A percentile compares a stretch with the other conserved stretches of the same genome.
Evolutionary conservation across 192 early-diverging fungal genomes (phyloP).

Genomic region (Coemansia sp.): DNA sequence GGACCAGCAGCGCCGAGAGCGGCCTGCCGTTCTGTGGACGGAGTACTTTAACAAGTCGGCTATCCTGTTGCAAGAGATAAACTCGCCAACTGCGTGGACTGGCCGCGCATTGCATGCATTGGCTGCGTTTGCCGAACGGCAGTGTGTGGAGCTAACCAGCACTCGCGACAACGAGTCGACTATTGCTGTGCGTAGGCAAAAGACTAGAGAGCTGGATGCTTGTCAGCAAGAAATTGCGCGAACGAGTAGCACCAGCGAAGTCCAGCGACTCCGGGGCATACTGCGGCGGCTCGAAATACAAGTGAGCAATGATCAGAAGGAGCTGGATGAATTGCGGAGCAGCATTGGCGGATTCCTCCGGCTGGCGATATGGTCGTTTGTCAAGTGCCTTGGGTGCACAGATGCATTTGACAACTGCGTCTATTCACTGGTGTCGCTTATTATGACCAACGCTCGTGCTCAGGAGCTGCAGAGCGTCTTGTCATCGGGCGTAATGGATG

Average conservation of each 20-base stretch:
- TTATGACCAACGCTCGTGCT: conserved; percentile 43
- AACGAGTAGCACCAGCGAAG: conserved; percentile 13
- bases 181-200: conserved; percentile 46
- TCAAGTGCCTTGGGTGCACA: conserved; percentile 38
- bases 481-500: conserved; percentile 20
- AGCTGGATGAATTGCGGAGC: conserved; percentile 28
- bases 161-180: conserved; percentile 38
- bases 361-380: conserved; percentile 47
- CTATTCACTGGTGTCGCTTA: conserved; percentile 45
- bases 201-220: conserved; percentile 40
- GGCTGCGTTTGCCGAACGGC: conserved; percentile 49
- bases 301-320: conserved; percentile 36
- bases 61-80: conserved; percentile 27
- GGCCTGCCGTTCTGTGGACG: conserved; percentile 48
- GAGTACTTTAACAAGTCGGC: conserved; percentile 52
- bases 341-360: conserved; percentile 44
- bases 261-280: conserved; percentile 23
- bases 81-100: conserved; percentile 42
- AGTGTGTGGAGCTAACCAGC: conserved; percentile 43
- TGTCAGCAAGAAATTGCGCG: conserved; percentile 32
- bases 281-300: conserved; percentile 44
- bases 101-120: conserved; percentile 48
- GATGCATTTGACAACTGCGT: conserved; percentile 43
- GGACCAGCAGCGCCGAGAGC: conserved; percentile 43
- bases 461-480: conserved; percentile 29